A percentile compares a stretch with the other conserved stretches of the same genome.
Evolutionary conservation across 352 stramenopile genomes (phyloP).

Genomic region (Phytophthora syringae): DNA sequence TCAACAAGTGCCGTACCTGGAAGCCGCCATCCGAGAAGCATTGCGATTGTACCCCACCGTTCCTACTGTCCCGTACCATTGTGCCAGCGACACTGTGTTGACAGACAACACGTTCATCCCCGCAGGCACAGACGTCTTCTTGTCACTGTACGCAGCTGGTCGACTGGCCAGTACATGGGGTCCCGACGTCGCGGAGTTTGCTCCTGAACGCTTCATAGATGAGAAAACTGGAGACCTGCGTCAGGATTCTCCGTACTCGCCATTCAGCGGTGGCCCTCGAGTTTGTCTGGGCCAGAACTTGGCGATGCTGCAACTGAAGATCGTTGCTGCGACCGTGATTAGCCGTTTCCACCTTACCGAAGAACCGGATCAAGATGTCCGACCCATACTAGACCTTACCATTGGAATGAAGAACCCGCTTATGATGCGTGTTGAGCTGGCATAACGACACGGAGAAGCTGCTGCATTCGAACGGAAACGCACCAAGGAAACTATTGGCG

Average conservation of each 20-base stretch:
- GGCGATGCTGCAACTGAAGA: constrained; percentile 1
- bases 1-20: constrained; percentile 47
- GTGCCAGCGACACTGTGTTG: constrained; percentile 40
- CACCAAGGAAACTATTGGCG: not conserved
- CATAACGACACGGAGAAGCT: not conserved
- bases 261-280: constrained; percentile 1
- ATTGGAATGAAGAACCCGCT: not conserved
- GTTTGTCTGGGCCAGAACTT: not conserved
- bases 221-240: not conserved
- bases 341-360: not conserved
- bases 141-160: constrained; percentile 1
- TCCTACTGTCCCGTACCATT: constrained; percentile 17
- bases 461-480: not conserved
- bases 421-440: not conserved
- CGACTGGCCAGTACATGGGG: not conserved
- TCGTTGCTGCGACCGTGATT: not conserved
- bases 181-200: not conserved
- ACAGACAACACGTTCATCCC: constrained; percentile 59
- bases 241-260: not conserved
- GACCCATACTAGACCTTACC: not conserved
- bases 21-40: constrained; percentile 53
- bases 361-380: not conserved
- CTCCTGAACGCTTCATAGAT: not conserved
- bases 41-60: constrained; percentile 53
- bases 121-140: constrained; percentile 32